A percentile compares a stretch with the other conserved stretches of the same genome.
phyloP scores from a whole-genome alignment of 2,329 filamentous ascomycete genomes.

The Venturia aucupariae region DNA sequence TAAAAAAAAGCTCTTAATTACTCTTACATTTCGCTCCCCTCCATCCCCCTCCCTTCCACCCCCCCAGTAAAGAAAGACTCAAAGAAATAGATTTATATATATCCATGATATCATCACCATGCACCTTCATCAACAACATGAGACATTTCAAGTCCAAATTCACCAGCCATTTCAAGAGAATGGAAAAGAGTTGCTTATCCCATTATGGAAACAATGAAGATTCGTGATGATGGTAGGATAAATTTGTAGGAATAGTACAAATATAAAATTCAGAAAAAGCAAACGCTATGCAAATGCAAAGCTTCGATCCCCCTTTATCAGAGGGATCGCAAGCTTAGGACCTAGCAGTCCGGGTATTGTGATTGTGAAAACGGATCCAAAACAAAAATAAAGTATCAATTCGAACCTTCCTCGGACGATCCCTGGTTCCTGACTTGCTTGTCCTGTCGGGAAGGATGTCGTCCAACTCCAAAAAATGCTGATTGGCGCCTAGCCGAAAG shows the following conservation, averaged over 20 bases:
- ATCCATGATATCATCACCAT: no score
- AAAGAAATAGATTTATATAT: no score
- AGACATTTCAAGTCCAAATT: no score
- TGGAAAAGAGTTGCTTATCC: no score
- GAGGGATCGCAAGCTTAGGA: background rate
- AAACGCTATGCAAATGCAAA: constrained; percentile 8
- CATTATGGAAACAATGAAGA: background rate
- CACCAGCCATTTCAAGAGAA: no score
- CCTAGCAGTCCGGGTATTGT: constrained; percentile 8
- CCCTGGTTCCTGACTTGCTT: background rate
- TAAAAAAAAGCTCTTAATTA: no score
- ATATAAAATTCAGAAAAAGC: background rate
- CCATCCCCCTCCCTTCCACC: no score
- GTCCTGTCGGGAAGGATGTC: background rate
- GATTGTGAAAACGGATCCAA: background rate
- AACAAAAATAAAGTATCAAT: background rate
- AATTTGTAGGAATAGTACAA: no score
- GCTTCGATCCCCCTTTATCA: background rate
- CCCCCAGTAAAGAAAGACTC: no score
- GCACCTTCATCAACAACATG: no score
- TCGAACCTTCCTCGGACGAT: background rate
- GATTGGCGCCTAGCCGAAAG: background rate
- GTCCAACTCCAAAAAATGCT: background rate
- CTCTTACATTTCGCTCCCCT: no score
- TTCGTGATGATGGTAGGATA: background rate